These are phyloP conservation scores for Jamesozyma rosinii DNA, from an alignment of 805 yeast genomes.

Conservation along the genomic window DNA sequence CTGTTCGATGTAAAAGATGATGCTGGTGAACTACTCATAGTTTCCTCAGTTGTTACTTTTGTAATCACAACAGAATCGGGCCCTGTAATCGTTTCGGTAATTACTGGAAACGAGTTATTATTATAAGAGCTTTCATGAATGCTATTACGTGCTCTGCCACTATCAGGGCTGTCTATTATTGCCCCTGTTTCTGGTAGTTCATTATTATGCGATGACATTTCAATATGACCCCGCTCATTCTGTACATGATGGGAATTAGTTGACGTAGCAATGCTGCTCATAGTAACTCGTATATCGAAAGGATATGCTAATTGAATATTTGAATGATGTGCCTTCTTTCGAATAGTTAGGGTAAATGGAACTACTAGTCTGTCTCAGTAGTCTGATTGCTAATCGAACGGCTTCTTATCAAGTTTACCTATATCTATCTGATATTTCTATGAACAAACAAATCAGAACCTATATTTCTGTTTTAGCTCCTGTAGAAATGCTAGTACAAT, in stretches of 20 bases:
- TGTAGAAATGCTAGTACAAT: no score
- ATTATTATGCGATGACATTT: background rate
- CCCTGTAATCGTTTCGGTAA: conserved; percentile 3
- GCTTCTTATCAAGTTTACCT: no score
- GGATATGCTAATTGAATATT: no score
- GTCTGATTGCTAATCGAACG: no score
- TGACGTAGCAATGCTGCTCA: background rate
- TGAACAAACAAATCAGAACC: no score
- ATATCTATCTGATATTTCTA: no score
- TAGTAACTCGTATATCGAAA: background rate
- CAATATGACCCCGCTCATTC: background rate
- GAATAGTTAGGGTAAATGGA: no score
- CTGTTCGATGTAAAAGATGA: conserved; percentile 7
- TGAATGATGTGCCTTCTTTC: no score
- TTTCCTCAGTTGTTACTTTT: conserved; percentile 10
- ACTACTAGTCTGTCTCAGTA: no score
- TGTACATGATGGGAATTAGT: background rate
- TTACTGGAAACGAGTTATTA: background rate
- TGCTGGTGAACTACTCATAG: conserved; percentile 13
- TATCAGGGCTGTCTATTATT: background rate
- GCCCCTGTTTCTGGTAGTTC: background rate
- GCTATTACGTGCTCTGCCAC: background rate
- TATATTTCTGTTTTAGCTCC: no score
- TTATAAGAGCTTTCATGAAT: background rate
- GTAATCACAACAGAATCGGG: conserved; percentile 8